Evolutionary conservation across 2,329 filamentous ascomycete genomes (phyloP).

Genomic region (Madurella mycetomatis): DNA sequence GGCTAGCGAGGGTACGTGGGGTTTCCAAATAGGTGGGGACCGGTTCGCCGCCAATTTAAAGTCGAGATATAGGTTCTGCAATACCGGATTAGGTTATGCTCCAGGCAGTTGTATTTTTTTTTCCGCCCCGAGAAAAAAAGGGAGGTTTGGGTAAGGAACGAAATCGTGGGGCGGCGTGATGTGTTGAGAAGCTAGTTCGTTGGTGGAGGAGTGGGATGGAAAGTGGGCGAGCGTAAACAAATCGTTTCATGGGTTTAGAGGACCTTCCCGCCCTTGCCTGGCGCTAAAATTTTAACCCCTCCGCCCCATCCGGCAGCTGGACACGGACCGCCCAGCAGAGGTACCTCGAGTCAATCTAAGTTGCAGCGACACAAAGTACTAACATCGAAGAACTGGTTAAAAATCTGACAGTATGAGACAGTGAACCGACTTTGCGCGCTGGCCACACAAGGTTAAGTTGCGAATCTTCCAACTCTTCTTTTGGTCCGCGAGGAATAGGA

Average conservation of each 20-base stretch:
- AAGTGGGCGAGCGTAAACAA: conserved; percentile 15
- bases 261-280: conserved; percentile 12
- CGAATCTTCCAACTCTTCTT: too few relatives aligned
- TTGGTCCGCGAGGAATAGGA: too few relatives aligned
- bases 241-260: conserved; percentile 10
- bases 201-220: conserved; percentile 9
- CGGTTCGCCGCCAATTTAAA: background rate
- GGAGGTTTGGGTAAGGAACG: background rate
- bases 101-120: background rate
- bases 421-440: too few relatives aligned
- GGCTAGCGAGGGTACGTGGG: conserved; percentile 6
- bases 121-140: background rate
- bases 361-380: too few relatives aligned
- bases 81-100: background rate
- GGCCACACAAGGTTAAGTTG: too few relatives aligned
- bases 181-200: conserved; percentile 9
- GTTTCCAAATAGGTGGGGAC: background rate
- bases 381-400: too few relatives aligned
- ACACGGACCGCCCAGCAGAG: conserved; percentile 11
- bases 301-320: conserved; percentile 6
- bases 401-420: too few relatives aligned
- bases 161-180: conserved; percentile 3
- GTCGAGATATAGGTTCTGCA: background rate
- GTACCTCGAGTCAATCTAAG: too few relatives aligned
- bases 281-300: conserved; percentile 18